These are phyloP conservation scores for Yarrowia sp. DNA, from an alignment of 805 yeast genomes.

Conservation along the genomic window DNA sequence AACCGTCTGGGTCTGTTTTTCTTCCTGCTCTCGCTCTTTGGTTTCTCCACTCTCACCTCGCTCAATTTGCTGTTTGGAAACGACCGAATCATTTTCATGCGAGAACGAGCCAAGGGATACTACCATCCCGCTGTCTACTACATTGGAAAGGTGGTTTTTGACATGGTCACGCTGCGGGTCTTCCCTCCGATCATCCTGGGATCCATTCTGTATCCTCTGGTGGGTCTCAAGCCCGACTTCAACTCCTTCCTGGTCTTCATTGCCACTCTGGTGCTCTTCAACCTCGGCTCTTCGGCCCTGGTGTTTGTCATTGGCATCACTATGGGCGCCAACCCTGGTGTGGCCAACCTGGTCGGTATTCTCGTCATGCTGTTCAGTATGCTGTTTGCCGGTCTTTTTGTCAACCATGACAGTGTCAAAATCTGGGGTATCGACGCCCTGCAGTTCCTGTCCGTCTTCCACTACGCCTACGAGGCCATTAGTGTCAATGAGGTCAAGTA, in stretches of 20 bases:
- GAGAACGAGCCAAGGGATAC: slow-evolving; percentile 93
- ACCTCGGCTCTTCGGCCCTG: slow-evolving; percentile 79
- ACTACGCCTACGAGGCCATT: slow-evolving; percentile 91
- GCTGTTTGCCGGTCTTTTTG: slow-evolving; percentile 88
- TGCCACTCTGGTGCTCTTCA: slow-evolving; percentile 71
- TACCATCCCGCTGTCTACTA: slow-evolving; percentile 86
- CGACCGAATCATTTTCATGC: slow-evolving; percentile 82
- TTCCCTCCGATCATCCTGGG: slow-evolving; percentile 86
- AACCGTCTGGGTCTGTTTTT: slow-evolving; percentile 91
- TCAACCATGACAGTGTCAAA: slow-evolving; percentile 73
- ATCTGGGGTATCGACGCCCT: slow-evolving; percentile 49
- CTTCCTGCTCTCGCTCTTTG: slow-evolving; percentile 85
- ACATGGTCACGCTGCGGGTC: slow-evolving; percentile 84
- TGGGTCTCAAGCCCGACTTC: slow-evolving; percentile 77
- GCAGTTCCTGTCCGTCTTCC: slow-evolving; percentile 85
- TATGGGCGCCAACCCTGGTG: slow-evolving; percentile 80
- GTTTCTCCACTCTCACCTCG: slow-evolving; percentile 90
- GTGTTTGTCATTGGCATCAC: slow-evolving; percentile 79
- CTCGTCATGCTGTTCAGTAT: slow-evolving; percentile 78
- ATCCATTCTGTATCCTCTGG: slow-evolving; percentile 81
- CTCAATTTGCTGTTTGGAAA: slow-evolving; percentile 76
- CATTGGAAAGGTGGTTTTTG: slow-evolving; percentile 80
- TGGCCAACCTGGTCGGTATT: slow-evolving; percentile 86
- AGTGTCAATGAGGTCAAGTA: slow-evolving; percentile 90
- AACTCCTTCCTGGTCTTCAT: slow-evolving; percentile 69